Evolutionary conservation across 2,329 filamentous ascomycete genomes (phyloP), one percentile per base, ranked within the genome.

Genomic region (Sarocladiaceae sp.): DNA sequence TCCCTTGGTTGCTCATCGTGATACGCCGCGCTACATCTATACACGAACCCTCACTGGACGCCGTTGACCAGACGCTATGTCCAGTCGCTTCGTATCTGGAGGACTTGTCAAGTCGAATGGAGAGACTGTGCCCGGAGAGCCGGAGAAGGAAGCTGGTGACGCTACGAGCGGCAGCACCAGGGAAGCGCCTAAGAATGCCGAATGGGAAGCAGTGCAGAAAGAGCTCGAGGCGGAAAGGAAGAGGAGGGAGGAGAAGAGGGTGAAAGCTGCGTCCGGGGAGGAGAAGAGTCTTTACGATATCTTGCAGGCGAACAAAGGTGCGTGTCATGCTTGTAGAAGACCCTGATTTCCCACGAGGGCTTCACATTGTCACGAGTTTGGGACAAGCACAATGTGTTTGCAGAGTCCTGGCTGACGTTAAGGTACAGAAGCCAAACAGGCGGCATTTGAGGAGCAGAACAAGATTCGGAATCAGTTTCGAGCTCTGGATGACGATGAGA

Each of bases 271-370:
- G 2, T 59, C 65, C 16, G 65, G 63, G 37, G 59, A 61, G 26
- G 76, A 83, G 53, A 81, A 75, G 63, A 82, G 74, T 43, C 69
- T 93, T 21, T 93, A 75, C 58, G 87, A 90, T 33, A 73, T 85
- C 2, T 63, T 93, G 43, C 83, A 91, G 64, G 86, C 83, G 33
- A 93, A 93, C 63, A 91, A 90, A 78, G 83, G 82, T 84, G 46
- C n/a, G 44, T 44, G n/a, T n/a, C n/a, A n/a, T n/a, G 27, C 27
- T 31, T 31, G 27, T 9, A 31, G n/a, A n/a, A 31, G 27, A n/a
- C n/a, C n/a, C n/a, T n/a, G n/a, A 31, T 31, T 31, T 31, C 19
- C 13, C 33, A 19, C 33, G 7, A 3, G 13, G 16, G 33, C 7
- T n/a, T n/a, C n/a, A n/a, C n/a, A n/a, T n/a, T n/a, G n/a, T n/a